Evolutionary conservation across 1,284 basidiomycete genomes (phyloP).

Genomic region (Farysia itapuensis): DNA sequence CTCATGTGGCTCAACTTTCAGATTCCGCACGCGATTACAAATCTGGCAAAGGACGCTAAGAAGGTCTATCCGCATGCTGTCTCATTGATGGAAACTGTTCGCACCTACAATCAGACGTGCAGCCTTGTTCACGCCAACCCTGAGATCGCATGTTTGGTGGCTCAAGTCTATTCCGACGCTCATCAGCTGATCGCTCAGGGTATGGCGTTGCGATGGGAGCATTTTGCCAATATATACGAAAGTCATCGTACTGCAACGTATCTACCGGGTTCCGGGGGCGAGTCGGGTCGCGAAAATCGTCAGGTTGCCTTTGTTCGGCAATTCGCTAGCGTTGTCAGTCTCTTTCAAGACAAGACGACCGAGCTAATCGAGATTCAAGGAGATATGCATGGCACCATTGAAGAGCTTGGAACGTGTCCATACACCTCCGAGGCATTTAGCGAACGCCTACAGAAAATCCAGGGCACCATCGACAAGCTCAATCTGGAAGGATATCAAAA

Average conservation of each 20-base stretch:
- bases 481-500: conserved; percentile 97
- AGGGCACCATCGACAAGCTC: conserved; percentile 87
- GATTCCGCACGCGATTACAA: conserved; percentile 89
- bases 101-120: conserved; percentile 92
- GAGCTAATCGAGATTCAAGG: conserved; percentile 87
- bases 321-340: conserved; percentile 85
- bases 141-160: conserved; percentile 79
- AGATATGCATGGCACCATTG: conserved; percentile 76
- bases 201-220: conserved; percentile 93
- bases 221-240: conserved; percentile 66
- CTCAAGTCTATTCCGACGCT: conserved; percentile 46
- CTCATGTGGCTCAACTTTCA: conserved; percentile 92
- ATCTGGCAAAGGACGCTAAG: conserved; percentile 97
- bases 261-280: conserved; percentile 39
- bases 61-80: conserved; percentile 97
- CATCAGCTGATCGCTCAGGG: conserved; percentile 45
- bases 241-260: conserved; percentile 66
- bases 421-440: conserved; percentile 82
- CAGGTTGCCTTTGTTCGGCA: conserved; percentile 92
- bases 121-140: conserved; percentile 80
- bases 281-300: conserved; percentile 68
- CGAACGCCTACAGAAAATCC: conserved; percentile 75
- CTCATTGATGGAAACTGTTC: conserved; percentile 88
- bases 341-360: conserved; percentile 82
- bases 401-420: conserved; percentile 76